phyloP scores from a whole-genome alignment of 345 rosid species.

The Pelargonium nanum region DNA sequence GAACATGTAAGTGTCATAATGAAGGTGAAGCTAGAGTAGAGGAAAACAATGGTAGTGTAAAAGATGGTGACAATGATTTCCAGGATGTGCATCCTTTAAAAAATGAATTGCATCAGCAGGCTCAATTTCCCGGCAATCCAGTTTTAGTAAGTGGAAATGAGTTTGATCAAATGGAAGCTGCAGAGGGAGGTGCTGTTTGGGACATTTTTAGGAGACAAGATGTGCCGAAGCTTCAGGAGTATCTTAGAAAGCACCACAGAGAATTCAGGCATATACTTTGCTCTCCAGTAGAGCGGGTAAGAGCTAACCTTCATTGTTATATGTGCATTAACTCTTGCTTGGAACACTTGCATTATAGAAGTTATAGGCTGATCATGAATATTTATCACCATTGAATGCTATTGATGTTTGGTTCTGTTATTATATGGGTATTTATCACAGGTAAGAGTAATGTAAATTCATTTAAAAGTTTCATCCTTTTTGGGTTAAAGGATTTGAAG shows the following conservation, averaged over 20 bases:
- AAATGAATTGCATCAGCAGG: neutral
- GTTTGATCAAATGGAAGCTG: conserved; percentile 1
- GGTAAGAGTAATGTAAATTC: neutral
- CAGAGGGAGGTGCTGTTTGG: conserved; percentile 64
- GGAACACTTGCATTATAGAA: no score
- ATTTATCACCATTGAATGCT: no score
- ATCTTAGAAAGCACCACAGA: conserved; percentile 48
- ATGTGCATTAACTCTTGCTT: neutral
- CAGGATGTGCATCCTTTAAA: neutral
- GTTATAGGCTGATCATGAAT: neutral
- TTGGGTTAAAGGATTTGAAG: no score
- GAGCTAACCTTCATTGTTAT: neutral
- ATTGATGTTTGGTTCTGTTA: neutral
- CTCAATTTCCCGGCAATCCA: neutral
- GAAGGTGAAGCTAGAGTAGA: neutral
- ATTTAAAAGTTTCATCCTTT: no score
- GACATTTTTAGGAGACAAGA: conserved; percentile 89
- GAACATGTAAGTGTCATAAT: no score
- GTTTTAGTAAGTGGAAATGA: neutral
- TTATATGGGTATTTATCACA: no score
- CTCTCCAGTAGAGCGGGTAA: conserved; percentile 54
- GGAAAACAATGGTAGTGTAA: neutral
- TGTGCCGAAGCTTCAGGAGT: conserved; percentile 61
- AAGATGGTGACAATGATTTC: neutral
- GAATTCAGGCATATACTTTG: conserved; percentile 74